A percentile compares a stretch with the other conserved stretches of the same genome.
phyloP scores from a whole-genome alignment of 352 stramenopile species.

The Phytopythium helicoides region DNA sequence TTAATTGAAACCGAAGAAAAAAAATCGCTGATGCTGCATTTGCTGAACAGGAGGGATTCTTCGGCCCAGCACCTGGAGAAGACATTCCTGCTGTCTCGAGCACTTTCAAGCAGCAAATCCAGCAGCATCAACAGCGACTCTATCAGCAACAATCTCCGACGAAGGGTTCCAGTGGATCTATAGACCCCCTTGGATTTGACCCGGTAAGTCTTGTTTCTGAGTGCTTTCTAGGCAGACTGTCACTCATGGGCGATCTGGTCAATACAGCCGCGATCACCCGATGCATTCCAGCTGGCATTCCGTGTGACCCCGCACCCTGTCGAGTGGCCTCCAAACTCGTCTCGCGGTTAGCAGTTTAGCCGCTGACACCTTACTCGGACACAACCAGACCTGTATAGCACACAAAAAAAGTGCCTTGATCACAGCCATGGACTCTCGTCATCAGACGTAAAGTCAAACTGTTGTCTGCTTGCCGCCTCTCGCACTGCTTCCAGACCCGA shows the following conservation, averaged over 20 bases:
- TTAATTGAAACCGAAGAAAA: too few relatives aligned
- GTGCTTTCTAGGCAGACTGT: background rate
- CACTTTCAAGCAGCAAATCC: conserved; percentile 24
- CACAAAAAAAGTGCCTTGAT: background rate
- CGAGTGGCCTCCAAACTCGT: conserved; percentile 6
- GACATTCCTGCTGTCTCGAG: conserved; percentile 27
- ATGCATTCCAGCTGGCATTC: conserved; percentile 37
- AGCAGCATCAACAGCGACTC: conserved; percentile 10
- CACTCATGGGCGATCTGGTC: background rate
- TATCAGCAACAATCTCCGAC: conserved; percentile 12
- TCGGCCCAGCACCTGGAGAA: conserved; percentile 32
- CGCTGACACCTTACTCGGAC: background rate
- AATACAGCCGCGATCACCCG: conserved; percentile 13
- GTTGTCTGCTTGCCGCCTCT: conserved; percentile 28
- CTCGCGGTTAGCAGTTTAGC: background rate
- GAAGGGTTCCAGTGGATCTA: background rate
- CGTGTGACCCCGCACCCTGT: conserved; percentile 23
- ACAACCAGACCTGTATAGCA: conserved; percentile 1
- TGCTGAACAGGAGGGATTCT: conserved; percentile 38
- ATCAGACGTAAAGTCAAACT: conserved; percentile 43
- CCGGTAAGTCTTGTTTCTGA: background rate
- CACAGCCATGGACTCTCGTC: conserved; percentile 18
- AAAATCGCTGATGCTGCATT: background rate
- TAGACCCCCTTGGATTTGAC: background rate
- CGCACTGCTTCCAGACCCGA: conserved; percentile 41